A percentile compares a stretch with the other conserved stretches of the same genome.
Evolutionary conservation across 768 basidiomycete species (phyloP).

Genomic region (Phylloporus sp.): DNA sequence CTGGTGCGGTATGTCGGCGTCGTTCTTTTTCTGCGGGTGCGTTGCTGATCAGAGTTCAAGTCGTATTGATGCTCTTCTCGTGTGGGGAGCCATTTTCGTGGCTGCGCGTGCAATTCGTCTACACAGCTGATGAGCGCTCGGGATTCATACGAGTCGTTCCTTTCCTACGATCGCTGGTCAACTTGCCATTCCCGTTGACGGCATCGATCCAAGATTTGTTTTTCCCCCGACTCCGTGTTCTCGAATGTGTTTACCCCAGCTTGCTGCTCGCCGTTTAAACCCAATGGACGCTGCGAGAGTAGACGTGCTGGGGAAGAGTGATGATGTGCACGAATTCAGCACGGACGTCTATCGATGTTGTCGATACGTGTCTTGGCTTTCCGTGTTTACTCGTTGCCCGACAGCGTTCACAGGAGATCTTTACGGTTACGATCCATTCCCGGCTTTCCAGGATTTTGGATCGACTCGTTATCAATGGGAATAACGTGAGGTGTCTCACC

Average conservation of each 20-base stretch:
- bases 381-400: constrained; percentile 12
- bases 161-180: too few species aligned
- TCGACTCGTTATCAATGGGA: too few species aligned
- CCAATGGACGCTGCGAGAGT: constrained; percentile 7
- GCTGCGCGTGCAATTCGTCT: too few species aligned
- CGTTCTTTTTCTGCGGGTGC: neutral
- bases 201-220: too few species aligned
- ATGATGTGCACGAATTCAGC: constrained; percentile 10
- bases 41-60: neutral
- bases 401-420: neutral
- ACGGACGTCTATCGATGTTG: constrained; percentile 1
- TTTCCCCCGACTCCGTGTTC: too few species aligned
- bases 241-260: neutral
- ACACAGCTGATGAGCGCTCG: too few species aligned
- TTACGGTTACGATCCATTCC: too few species aligned
- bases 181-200: too few species aligned
- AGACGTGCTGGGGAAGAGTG: constrained; percentile 3
- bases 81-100: too few species aligned
- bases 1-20: neutral
- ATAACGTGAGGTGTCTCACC: too few species aligned
- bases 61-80: constrained; percentile 1
- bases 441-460: too few species aligned
- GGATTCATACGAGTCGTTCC: too few species aligned
- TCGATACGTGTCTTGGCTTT: constrained; percentile 7
- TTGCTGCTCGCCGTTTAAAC: constrained; percentile 8